Evolutionary conservation across 2,329 filamentous ascomycete species (phyloP).

Genomic region (Fusarium tuaranense): DNA sequence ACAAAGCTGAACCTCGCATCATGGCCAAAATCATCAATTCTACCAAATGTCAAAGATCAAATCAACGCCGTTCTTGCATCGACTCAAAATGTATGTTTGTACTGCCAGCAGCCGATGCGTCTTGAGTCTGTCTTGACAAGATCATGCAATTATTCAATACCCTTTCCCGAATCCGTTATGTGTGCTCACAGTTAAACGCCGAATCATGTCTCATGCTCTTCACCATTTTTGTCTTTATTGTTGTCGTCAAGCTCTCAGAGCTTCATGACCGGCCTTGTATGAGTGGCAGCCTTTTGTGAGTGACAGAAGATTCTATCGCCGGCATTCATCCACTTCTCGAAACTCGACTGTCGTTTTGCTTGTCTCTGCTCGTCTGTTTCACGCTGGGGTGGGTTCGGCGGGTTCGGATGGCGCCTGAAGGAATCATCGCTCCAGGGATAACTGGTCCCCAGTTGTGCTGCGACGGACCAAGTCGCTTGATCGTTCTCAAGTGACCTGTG

Average conservation of each 20-base stretch:
- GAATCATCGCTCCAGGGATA: constrained; percentile 11
- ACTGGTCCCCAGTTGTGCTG: constrained; percentile 26
- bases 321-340: constrained; percentile 39
- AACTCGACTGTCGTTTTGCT: constrained; percentile 34
- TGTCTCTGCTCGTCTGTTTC: constrained; percentile 22
- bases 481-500: constrained; percentile 12
- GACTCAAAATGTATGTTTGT: neutral
- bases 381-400: neutral
- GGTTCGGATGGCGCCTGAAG: neutral
- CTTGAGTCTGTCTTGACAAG: neutral
- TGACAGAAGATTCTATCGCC: constrained; percentile 39
- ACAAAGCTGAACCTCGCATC: neutral
- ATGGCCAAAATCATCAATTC: constrained; percentile 6
- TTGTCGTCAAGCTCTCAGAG: neutral
- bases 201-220: constrained; percentile 1
- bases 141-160: neutral
- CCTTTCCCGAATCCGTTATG: neutral
- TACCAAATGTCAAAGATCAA: neutral
- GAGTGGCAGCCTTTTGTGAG: constrained; percentile 27
- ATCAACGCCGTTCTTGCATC: neutral
- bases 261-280: constrained; percentile 21
- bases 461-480: constrained; percentile 17
- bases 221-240: neutral
- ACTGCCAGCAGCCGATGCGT: neutral
- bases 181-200: constrained; percentile 4